These are phyloP conservation scores for Kluyveromyces lactis DNA, from an alignment of 805 yeast species.

Conservation along the genomic window DNA sequence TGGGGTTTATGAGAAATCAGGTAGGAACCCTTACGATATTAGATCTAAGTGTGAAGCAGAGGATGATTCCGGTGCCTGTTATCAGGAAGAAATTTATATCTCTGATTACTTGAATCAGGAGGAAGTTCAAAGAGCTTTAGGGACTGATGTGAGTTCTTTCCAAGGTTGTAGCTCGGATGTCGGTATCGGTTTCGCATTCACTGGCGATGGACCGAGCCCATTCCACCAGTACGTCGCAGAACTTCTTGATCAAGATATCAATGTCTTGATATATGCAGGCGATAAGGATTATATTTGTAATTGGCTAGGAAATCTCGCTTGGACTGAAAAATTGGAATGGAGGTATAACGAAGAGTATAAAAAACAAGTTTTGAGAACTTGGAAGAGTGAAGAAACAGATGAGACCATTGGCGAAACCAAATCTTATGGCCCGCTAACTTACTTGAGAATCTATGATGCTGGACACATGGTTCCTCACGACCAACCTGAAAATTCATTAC, in stretches of 20 bases:
- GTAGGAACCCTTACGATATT: slow-evolving; percentile 81
- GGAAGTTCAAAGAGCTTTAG: slow-evolving; percentile 65
- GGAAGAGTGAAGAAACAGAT: slow-evolving; percentile 32
- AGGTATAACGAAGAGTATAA: slow-evolving; percentile 42
- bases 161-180: slow-evolving; percentile 63
- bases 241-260: slow-evolving; percentile 58
- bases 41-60: slow-evolving; percentile 69
- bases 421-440: slow-evolving; percentile 61
- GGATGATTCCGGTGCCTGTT: slow-evolving; percentile 54
- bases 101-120: slow-evolving; percentile 66
- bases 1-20: slow-evolving; percentile 66
- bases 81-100: slow-evolving; percentile 60
- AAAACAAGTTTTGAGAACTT: slow-evolving; percentile 33
- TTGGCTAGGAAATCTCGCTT: slow-evolving; percentile 85
- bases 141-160: slow-evolving; percentile 73
- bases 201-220: slow-evolving; percentile 83
- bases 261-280: slow-evolving; percentile 88
- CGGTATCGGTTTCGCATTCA: slow-evolving; percentile 55
- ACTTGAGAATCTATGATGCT: slow-evolving; percentile 68
- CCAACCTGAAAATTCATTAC: slow-evolving; percentile 66
- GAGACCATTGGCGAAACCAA: slow-evolving; percentile 64
- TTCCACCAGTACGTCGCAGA: slow-evolving; percentile 68
- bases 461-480: slow-evolving; percentile 93
- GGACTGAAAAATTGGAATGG: slow-evolving; percentile 70
- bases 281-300: slow-evolving; percentile 89